These are phyloP conservation scores for Scorias spongiosa DNA, from an alignment of 2,329 filamentous ascomycete genomes.

Conservation along the genomic window DNA sequence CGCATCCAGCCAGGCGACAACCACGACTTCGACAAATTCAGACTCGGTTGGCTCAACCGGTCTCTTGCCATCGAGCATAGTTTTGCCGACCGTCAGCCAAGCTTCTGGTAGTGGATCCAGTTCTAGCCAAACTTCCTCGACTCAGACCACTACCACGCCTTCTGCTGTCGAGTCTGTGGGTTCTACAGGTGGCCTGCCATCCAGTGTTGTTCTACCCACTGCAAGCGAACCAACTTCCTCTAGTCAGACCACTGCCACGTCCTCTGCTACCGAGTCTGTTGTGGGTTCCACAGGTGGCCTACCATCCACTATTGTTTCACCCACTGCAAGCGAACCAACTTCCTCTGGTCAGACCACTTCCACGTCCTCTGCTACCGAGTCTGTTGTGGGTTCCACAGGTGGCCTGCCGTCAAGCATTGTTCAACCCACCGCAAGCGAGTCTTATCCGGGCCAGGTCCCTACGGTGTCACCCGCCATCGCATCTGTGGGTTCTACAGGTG, in stretches of 20 bases:
- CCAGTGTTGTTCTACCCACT: slow-evolving; percentile 3
- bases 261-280: background rate
- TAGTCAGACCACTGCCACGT: too few species aligned
- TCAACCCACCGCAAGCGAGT: background rate
- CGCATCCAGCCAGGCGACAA: background rate
- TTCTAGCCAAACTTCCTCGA: too few species aligned
- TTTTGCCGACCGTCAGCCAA: background rate
- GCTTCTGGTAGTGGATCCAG: background rate
- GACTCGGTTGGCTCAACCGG: slow-evolving; percentile 3
- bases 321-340: background rate
- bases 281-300: slow-evolving; percentile 4
- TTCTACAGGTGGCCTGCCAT: slow-evolving; percentile 5
- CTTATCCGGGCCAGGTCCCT: too few species aligned
- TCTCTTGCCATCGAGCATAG: slow-evolving; percentile 1
- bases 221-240: background rate
- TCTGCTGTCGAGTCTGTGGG: background rate
- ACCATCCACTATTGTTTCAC: slow-evolving; percentile 4
- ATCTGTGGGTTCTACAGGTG: slow-evolving; percentile 3
- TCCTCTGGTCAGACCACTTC: too few species aligned
- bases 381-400: slow-evolving; percentile 3
- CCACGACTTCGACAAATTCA: too few species aligned
- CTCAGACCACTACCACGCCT: too few species aligned
- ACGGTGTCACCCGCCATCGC: too few species aligned
- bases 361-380: too few species aligned
- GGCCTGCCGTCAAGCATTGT: background rate